Conservation (phyloP, 805 yeast species). For the Candida argentea region DNA sequence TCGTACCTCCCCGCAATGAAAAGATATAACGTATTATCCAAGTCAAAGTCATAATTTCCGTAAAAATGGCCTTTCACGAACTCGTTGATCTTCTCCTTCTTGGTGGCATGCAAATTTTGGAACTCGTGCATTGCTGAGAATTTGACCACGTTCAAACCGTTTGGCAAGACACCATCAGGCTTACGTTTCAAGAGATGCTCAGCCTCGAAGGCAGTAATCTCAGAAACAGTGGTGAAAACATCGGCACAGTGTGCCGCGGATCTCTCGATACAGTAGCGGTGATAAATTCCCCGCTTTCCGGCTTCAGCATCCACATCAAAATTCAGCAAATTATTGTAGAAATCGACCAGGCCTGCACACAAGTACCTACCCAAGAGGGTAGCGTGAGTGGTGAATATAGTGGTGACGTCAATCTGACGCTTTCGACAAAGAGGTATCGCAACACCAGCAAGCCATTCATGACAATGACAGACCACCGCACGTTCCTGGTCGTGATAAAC, state of each 20-base stretch:
- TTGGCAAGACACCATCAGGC: slow-evolving; percentile 97
- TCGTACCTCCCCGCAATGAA: slow-evolving; percentile 97
- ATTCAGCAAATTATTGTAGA: slow-evolving; percentile 77
- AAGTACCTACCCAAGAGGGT: slow-evolving; percentile 88
- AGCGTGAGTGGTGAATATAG: slow-evolving; percentile 96
- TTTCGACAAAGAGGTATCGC: slow-evolving; percentile 88
- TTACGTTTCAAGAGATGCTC: slow-evolving; percentile 89
- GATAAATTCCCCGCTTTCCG: slow-evolving; percentile 95
- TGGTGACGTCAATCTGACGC: slow-evolving; percentile 85
- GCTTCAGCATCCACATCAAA: slow-evolving; percentile 98
- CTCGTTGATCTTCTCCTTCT: slow-evolving; percentile 87
- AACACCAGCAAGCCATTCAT: slow-evolving; percentile 98
- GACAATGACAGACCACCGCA: slow-evolving; percentile 90
- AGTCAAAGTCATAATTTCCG: slow-evolving; percentile 90
- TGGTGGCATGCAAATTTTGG: slow-evolving; percentile 88
- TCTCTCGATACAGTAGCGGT: slow-evolving; percentile 92
- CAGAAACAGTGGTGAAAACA: slow-evolving; percentile 95
- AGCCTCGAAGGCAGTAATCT: slow-evolving; percentile 92
- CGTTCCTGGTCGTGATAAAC: slow-evolving; percentile 74
- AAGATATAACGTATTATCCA: slow-evolving; percentile 88
- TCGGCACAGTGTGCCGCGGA: slow-evolving; percentile 95
- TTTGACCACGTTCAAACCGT: slow-evolving; percentile 90
- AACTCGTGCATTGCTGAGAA: slow-evolving; percentile 97
- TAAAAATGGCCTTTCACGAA: slow-evolving; percentile 95
- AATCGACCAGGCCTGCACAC: slow-evolving; percentile 95